These are phyloP conservation scores for Diaporthe australafricana DNA, from an alignment of 2,329 filamentous ascomycete species.

Conservation along the genomic window DNA sequence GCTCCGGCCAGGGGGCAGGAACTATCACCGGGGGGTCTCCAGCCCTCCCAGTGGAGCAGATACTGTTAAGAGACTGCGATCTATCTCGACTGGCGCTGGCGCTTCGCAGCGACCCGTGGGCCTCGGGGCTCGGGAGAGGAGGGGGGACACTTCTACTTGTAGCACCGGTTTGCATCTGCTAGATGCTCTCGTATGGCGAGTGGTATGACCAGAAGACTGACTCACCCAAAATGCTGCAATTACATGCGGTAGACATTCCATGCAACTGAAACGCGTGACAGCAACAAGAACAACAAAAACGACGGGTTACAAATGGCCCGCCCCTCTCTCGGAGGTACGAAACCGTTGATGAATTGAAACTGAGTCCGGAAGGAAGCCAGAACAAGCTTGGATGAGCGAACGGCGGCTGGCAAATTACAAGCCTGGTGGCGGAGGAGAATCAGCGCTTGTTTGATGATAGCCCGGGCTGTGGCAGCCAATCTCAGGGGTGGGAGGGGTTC, in stretches of 20 bases:
- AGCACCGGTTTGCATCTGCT: not conserved
- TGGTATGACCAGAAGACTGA: not conserved
- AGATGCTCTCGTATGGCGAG: not conserved
- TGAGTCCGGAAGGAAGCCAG: not conserved
- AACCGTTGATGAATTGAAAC: not conserved
- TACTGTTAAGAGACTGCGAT: not conserved
- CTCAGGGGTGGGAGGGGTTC: not conserved
- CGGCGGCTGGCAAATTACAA: conserved; percentile 22
- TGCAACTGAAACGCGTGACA: not conserved
- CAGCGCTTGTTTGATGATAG: conserved; percentile 32
- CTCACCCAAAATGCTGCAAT: not conserved
- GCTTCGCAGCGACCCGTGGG: conserved; percentile 19
- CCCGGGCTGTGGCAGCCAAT: conserved; percentile 17
- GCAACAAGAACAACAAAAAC: not conserved
- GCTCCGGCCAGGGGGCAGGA: conserved; percentile 18
- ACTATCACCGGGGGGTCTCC: conserved; percentile 11
- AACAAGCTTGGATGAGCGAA: conserved; percentile 16
- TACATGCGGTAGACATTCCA: not conserved
- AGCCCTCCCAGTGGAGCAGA: conserved; percentile 2
- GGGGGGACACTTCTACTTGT: too few species aligned
- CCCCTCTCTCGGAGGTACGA: conserved; percentile 34
- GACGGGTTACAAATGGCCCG: not conserved
- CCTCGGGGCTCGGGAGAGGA: not conserved
- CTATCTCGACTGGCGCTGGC: conserved; percentile 8
- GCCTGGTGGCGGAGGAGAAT: conserved; percentile 8